These are phyloP conservation scores for Calonectria pseudoreteaudii DNA, from an alignment of 2,329 filamentous ascomycete species.

Conservation along the genomic window DNA sequence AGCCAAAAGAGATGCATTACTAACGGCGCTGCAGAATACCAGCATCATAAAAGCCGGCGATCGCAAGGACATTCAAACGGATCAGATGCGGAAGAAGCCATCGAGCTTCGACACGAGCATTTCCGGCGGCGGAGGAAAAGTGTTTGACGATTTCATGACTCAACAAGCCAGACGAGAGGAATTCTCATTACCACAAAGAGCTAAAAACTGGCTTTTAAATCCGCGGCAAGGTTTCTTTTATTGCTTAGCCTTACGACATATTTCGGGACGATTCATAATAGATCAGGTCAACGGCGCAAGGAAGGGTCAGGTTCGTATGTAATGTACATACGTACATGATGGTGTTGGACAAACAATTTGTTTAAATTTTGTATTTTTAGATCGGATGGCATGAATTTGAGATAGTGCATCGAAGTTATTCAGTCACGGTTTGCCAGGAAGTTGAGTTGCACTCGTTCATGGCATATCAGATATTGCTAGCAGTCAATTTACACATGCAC, in stretches of 20 bases:
- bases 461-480: neutral
- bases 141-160: neutral
- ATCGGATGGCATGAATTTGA: neutral
- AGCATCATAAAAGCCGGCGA: neutral
- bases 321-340: neutral
- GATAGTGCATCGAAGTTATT: neutral
- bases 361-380: neutral
- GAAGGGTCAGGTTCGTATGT: neutral
- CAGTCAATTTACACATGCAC: neutral
- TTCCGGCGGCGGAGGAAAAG: neutral
- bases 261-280: neutral
- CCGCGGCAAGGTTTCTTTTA: neutral
- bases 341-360: neutral
- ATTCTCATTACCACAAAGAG: neutral
- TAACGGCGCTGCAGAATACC: neutral
- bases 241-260: neutral
- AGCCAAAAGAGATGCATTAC: neutral
- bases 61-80: neutral
- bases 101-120: neutral
- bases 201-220: rapidly evolving
- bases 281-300: neutral
- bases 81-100: neutral
- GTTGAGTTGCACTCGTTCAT: neutral
- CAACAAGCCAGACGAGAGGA: neutral
- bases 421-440: neutral